Base-by-base conservation (phyloP, 768 basidiomycete genomes). In the Serendipita vermifera region DNA sequence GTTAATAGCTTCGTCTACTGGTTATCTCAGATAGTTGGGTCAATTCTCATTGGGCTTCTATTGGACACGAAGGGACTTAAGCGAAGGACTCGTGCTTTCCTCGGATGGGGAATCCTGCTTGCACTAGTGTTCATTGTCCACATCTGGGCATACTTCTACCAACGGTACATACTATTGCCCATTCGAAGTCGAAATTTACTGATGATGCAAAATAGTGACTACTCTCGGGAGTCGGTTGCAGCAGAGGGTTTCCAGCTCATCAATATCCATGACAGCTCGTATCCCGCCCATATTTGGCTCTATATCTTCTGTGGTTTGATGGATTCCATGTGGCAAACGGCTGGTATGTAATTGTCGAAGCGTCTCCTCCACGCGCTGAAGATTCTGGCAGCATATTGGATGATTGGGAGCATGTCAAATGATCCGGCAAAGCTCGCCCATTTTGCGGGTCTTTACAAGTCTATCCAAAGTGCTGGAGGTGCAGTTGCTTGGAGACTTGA, bases 301-400 rank as follows among this genome's bases (percentile, higher is more conserved):
- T 87, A 81, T 67, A 77, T 85, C 60, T 77, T 81, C 68, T 85
- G 79, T 59, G 84, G 86, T 26, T 64, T 89, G 9, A 73, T 87
- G 58, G 88, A 90, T 60, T 74, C 87, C 1, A 82, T 86, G 78
- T 90, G 87, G 85, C 88, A 90, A 66, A 87, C 84, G 1, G 79
- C 80, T 0, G 79, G 9, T 58, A 57, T 9, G 35, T 9, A 36
- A 36, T 36, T 9, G 35, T 36, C 35, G 35, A 9, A 9, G 9
- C 9, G 9, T 13, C 36, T 27, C 1, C 7, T 26, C 11, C 4
- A 0, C 15, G 26, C 3, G 9, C 5, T 29, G 38, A 36, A 33
- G 31, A 2, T 3, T 31, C 2, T 55, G n/a, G n/a, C 24, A 35
- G n/a, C 81, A 3, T 87, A 87, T 66, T 87, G 85, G 84, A 71